Percentiles rank a stretch among this genome's conserved stretches.
Evolutionary conservation across 495 filamentous ascomycete genomes (phyloP).

Genomic region (Ascobolus immersus): DNA sequence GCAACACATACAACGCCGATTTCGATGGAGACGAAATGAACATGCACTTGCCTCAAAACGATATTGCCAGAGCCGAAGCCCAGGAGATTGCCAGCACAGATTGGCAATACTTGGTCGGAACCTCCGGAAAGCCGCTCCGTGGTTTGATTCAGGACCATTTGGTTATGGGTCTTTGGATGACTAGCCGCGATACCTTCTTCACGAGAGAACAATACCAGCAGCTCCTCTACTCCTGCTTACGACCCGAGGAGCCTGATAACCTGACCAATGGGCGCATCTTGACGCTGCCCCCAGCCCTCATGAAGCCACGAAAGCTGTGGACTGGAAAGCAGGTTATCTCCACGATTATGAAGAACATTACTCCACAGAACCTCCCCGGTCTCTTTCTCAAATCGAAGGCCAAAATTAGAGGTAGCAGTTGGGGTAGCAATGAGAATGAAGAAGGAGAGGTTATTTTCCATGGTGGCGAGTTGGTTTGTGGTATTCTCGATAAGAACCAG

Average conservation of each 20-base stretch:
- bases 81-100: conserved; percentile 83
- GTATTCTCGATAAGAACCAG: conserved; percentile 90
- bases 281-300: conserved; percentile 50
- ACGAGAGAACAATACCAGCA: conserved; percentile 73
- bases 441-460: conserved; percentile 64
- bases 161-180: conserved; percentile 74
- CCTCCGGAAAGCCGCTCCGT: conserved; percentile 77
- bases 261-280: conserved; percentile 44
- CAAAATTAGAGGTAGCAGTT: conserved; percentile 45
- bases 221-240: conserved; percentile 62
- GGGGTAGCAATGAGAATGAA: conserved; percentile 33
- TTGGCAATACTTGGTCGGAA: conserved; percentile 85
- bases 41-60: conserved; percentile 98
- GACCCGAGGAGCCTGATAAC: conserved; percentile 50
- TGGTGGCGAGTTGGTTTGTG: conserved; percentile 63
- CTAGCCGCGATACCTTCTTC: conserved; percentile 82
- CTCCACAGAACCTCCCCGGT: conserved; percentile 44
- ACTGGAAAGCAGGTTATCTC: conserved; percentile 96
- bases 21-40: conserved; percentile 99
- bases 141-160: conserved; percentile 98
- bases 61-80: conserved; percentile 76
- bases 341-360: conserved; percentile 78
- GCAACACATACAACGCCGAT: conserved; percentile 99
- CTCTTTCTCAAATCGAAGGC: conserved; percentile 57
- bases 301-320: conserved; percentile 64